Evolutionary conservation across 352 stramenopile species (phyloP), one percentile per base, ranked within the genome.

Genomic region (Globisporangium emineosum): DNA sequence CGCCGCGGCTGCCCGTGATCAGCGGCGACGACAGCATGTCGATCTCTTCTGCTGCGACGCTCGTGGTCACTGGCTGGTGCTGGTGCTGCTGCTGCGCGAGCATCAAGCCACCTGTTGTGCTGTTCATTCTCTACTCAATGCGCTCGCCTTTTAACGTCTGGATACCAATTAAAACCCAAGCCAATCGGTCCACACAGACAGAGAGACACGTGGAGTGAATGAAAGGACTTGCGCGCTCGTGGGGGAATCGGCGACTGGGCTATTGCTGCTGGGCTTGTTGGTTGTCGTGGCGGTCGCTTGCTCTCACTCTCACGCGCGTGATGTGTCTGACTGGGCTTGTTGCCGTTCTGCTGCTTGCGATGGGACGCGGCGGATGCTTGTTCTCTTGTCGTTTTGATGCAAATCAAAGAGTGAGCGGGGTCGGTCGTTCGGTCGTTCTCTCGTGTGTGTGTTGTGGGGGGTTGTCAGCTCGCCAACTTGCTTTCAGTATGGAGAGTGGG

Each of bases 11-110:
- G 15, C 75, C 72, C 6, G 72, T 79, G 10, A 83, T 50, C 35
- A 86, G 70, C 10, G 77, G 77, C 21, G 75, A 83, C 30, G 59
- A 59, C 67, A 82, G 45, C 51, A 58, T 49, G 47, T 64, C 60
- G 3, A 60, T 40, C 19, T 57, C 52, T 7, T 57, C 51, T 25
- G 50, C 33, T 45, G 15, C 9, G n/a, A 51, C 19, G 33, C 25
- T n/a, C n/a, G 5, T 45, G 15, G 40, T n/a, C 40, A 45, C 21
- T 17, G 15, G 37, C 37, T 45, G 37, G 30, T 32, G 5, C 25
- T 17, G 45, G 4, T 65, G 33, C 8, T 35, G 8, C 12, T 25
- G 35, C 21, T 61, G 32, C 8, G 54, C 23, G 32, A 49, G 54
- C 55, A 60, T 21, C 55, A 60, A 51, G 51, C 55, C 55, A 51